A percentile compares a stretch with the other conserved stretches of the same genome.
phyloP scores from a whole-genome alignment of 176 grass and related monocot genomes.

The Aegilops tauschii region DNA sequence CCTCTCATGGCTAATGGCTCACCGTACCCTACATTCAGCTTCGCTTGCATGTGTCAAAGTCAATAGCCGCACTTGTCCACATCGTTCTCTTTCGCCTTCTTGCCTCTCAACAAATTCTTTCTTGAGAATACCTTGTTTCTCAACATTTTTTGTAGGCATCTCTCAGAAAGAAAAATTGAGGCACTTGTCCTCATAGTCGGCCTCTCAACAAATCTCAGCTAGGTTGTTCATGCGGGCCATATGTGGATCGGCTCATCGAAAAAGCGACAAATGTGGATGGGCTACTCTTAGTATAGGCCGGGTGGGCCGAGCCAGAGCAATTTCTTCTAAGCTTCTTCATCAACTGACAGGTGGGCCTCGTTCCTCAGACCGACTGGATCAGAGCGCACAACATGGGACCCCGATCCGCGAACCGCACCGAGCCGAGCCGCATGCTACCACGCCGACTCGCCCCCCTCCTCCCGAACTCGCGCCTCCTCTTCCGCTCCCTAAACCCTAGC shows the following conservation, averaged over 20 bases:
- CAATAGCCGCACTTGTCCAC: no score
- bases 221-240: background rate
- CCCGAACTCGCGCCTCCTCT: slow-evolving; percentile 25
- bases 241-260: background rate
- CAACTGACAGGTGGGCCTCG: no score
- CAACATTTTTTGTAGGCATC: no score
- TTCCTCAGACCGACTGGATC: background rate
- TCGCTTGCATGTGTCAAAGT: no score
- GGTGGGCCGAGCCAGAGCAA: background rate
- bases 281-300: background rate
- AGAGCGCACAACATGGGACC: background rate
- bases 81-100: no score
- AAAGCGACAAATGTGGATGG: no score
- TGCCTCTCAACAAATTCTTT: no score
- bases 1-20: no score
- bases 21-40: no score
- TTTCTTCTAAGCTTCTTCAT: background rate
- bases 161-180: no score
- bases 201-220: background rate
- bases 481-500: slow-evolving; percentile 60
- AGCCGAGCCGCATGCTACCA: slow-evolving; percentile 17
- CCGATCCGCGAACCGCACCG: background rate
- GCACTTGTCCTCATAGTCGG: no score
- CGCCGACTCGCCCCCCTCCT: slow-evolving; percentile 11
- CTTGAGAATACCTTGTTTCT: no score